Evolutionary conservation across 1,284 basidiomycete genomes (phyloP).

Genomic region (Tranzscheliella williamsii): DNA sequence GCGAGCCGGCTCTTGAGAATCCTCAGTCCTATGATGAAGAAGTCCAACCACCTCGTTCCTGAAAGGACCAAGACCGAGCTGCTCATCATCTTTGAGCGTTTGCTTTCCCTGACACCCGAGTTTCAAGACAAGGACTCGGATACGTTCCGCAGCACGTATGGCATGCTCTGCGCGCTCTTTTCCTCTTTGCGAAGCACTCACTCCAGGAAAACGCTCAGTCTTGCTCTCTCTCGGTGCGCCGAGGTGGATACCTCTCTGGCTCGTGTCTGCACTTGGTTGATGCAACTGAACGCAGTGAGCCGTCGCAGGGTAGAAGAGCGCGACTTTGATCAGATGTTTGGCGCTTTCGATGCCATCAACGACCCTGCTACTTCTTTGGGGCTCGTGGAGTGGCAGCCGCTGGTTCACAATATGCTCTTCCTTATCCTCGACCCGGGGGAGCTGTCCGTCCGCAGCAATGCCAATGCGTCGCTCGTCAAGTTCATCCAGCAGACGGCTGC

Average conservation of each 20-base stretch:
- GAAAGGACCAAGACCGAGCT: slow-evolving; percentile 88
- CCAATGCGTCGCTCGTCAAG: slow-evolving; percentile 74
- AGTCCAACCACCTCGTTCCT: slow-evolving; percentile 74
- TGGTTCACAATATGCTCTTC: slow-evolving; percentile 82
- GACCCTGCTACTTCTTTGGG: slow-evolving; percentile 66
- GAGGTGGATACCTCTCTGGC: slow-evolving; percentile 33
- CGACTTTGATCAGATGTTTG: slow-evolving; percentile 84
- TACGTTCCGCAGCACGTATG: slow-evolving; percentile 39
- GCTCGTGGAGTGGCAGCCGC: slow-evolving; percentile 73
- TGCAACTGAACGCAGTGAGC: slow-evolving; percentile 80
- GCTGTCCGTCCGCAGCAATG: slow-evolving; percentile 81
- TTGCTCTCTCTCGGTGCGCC: slow-evolving; percentile 50
- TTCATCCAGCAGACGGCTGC: slow-evolving; percentile 66
- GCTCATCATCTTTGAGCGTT: slow-evolving; percentile 73
- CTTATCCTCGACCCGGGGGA: slow-evolving; percentile 89
- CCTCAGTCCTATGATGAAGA: slow-evolving; percentile 79
- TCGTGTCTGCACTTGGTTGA: slow-evolving; percentile 40
- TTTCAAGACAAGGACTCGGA: slow-evolving; percentile 61
- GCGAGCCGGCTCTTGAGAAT: slow-evolving; percentile 75
- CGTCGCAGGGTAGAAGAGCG: slow-evolving; percentile 82
- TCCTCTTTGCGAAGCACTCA: slow-evolving; percentile 39
- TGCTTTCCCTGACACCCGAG: slow-evolving; percentile 75
- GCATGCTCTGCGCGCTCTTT: slow-evolving; percentile 51
- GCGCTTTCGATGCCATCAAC: slow-evolving; percentile 77
- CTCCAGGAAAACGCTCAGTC: slow-evolving; percentile 42